Evolutionary conservation across 2,329 filamentous ascomycete genomes (phyloP).

Genomic region (Orbilia oligospora): DNA sequence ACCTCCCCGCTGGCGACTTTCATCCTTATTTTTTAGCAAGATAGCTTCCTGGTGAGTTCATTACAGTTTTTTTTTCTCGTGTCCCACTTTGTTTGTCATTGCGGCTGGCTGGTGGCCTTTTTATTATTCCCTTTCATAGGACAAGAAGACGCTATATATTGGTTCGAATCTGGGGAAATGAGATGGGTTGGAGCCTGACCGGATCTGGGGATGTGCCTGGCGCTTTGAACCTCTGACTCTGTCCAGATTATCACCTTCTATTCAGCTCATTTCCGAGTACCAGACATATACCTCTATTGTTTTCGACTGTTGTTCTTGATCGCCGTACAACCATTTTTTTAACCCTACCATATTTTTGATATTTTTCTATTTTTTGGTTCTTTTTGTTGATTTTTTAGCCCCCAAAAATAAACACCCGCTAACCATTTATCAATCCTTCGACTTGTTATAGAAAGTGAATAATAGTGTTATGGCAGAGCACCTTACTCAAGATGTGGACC

Average conservation of each 20-base stretch:
- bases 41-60: conserved; percentile 60
- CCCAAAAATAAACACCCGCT: not conserved
- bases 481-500: conserved; percentile 74
- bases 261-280: conserved; percentile 32
- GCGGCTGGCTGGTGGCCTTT: not conserved
- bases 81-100: conserved; percentile 2
- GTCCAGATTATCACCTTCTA: conserved; percentile 29
- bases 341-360: not conserved
- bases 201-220: conserved; percentile 24
- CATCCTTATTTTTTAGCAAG: conserved; percentile 48
- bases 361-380: not conserved
- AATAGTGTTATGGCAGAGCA: conserved; percentile 74
- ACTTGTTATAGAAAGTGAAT: conserved; percentile 67
- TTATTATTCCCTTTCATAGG: not conserved
- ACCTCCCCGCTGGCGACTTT: conserved; percentile 50
- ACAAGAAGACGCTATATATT: not conserved
- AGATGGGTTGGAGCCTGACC: conserved; percentile 10
- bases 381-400: not conserved
- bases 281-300: not conserved
- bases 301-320: not conserved
- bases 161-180: conserved; percentile 21
- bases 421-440: not conserved
- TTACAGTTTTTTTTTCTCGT: not conserved
- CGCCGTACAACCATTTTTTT: not conserved
- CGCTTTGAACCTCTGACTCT: conserved; percentile 31